These are phyloP conservation scores for Pyrus hybrid DNA, from an alignment of 331 rosid species.

Conservation along the genomic window DNA sequence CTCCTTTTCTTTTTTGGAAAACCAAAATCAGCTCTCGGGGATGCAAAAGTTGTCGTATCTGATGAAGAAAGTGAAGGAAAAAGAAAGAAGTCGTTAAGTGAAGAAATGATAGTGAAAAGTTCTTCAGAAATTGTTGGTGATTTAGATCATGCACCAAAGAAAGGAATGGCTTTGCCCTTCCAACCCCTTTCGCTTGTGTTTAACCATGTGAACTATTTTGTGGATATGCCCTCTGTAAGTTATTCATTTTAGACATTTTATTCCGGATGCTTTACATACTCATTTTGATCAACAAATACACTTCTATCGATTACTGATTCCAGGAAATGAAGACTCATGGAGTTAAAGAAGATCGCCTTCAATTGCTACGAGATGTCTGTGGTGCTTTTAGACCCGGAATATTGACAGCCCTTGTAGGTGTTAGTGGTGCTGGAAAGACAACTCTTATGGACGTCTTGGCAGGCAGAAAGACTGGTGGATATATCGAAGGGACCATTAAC, in stretches of 20 bases:
- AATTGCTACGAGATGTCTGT: conserved; percentile 33
- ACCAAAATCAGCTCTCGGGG: conserved; percentile 23
- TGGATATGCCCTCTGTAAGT: conserved; percentile 44
- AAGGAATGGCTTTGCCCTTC: conserved; percentile 43
- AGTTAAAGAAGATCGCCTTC: conserved; percentile 29
- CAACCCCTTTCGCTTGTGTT: conserved; percentile 35
- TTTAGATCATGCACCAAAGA: conserved; percentile 3
- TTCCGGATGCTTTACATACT: not conserved
- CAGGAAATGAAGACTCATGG: conserved; percentile 46
- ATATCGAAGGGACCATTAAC: conserved; percentile 33
- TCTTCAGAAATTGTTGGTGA: not conserved
- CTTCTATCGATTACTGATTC: not conserved
- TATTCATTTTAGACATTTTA: not conserved
- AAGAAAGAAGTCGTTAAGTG: conserved; percentile 10
- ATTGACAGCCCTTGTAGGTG: conserved; percentile 45
- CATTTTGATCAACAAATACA: not conserved
- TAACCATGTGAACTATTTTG: conserved; percentile 42
- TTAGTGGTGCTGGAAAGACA: conserved; percentile 52
- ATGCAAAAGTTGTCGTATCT: conserved; percentile 15
- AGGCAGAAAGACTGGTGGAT: conserved; percentile 43
- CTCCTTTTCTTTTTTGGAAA: not conserved
- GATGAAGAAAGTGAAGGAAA: conserved; percentile 21
- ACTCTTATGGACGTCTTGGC: conserved; percentile 48
- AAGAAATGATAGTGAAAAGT: conserved; percentile 14
- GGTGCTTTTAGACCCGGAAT: conserved; percentile 48